Base-by-base conservation (phyloP, 2,329 filamentous ascomycete genomes). In the Epichloe aotearoae region DNA sequence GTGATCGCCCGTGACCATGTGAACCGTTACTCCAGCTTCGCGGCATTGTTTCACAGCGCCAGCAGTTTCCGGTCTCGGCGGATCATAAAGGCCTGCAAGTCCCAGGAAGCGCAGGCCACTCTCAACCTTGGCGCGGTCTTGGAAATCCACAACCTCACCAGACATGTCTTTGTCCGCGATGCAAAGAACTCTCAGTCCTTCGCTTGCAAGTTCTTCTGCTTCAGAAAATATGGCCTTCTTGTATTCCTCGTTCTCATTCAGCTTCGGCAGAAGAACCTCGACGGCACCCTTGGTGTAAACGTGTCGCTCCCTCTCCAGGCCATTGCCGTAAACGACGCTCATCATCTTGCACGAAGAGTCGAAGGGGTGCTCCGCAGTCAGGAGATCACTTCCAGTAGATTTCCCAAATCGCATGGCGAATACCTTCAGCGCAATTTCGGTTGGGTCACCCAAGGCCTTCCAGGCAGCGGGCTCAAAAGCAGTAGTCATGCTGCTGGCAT, bases 281-380 rank as follows among this genome's bases (percentile, higher is more conserved):
- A 77, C 68, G 1, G 78, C 78, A 40, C 78, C 78, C 59, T 81
- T 82, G 59, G 75, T 74, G 55, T 77, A 80, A 17, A 79, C 71
- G 12, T 69, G 65, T 45, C 62, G 61, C 11, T 63, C 61, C 11
- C 62, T 60, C 23, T 66, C 66, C 15, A 64, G 17, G 2, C 61
- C 62, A 42, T 58, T 63, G 7, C 64, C 63, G 42, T 83, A 86
- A 30, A 86, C 75, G 46, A 87, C 83, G 38, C 81, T 83, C 84
- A 88, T 88, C 52, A 82, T 76, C 69, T 88, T 88, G 64, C 83
- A 77, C 38, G 79, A 78, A 0, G 83, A 86, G 62, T 88, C 83
- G 59, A 88, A 88, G 2, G 83, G 83, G 50, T 83, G 83, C 58
- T 88, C 84, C 1, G 79, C 75, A 10, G 84, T 58, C 43, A 82